These are phyloP conservation scores for Paspalum vaginatum DNA, from an alignment of 176 grass and related monocot genomes.

Conservation along the genomic window DNA sequence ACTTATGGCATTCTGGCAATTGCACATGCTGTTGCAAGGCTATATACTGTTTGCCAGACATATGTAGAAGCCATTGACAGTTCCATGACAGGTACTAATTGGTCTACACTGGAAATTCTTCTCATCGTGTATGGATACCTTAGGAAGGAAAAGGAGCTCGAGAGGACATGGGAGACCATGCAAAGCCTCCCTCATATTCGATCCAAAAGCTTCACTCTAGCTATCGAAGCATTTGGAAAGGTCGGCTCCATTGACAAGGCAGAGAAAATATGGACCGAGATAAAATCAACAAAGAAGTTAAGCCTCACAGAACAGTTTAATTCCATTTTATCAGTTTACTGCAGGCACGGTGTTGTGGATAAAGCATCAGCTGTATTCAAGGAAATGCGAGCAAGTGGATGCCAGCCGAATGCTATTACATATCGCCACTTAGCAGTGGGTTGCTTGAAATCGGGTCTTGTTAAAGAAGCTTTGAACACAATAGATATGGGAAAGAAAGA, in stretches of 20 bases:
- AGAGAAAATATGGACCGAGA: conserved; percentile 69
- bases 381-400: conserved; percentile 75
- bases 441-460: conserved; percentile 81
- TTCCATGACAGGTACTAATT: conserved; percentile 79
- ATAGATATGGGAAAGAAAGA: conserved; percentile 72
- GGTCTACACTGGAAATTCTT: conserved; percentile 93
- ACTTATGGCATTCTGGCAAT: conserved; percentile 87
- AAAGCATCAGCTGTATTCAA: conserved; percentile 83
- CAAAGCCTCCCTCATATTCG: conserved; percentile 68
- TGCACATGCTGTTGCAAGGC: conserved; percentile 83
- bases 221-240: conserved; percentile 93
- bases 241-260: conserved; percentile 48
- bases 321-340: conserved; percentile 85
- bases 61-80: conserved; percentile 87
- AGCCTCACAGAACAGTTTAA: conserved; percentile 75
- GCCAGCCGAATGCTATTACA: conserved; percentile 89
- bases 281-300: conserved; percentile 64
- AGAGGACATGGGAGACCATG: conserved; percentile 66
- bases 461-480: conserved; percentile 78
- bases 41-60: conserved; percentile 69
- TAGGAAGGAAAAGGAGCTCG: conserved; percentile 72
- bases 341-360: conserved; percentile 67
- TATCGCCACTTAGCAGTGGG: conserved; percentile 81
- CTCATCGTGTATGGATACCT: conserved; percentile 80
- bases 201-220: conserved; percentile 74